Evolutionary conservation across 1,284 basidiomycete genomes (phyloP).

Genomic region (Paramarasmius palmivorus): DNA sequence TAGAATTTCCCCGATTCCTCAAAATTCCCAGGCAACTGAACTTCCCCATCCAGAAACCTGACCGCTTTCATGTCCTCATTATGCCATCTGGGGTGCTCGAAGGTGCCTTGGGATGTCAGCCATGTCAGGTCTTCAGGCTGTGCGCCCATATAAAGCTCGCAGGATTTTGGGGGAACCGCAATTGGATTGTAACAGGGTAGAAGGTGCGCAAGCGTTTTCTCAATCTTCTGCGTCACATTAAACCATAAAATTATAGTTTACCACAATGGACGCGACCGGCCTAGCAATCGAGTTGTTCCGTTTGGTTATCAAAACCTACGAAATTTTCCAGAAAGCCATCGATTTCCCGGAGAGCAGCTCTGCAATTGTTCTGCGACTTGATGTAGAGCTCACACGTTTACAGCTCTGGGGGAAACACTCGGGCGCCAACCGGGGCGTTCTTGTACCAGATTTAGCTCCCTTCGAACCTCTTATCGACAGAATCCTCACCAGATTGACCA

Average conservation of each 20-base stretch:
- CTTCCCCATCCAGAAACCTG: too few relatives aligned
- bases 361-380: constrained; percentile 8
- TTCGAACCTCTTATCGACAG: constrained; percentile 6
- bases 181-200: too few relatives aligned
- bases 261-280: constrained; percentile 1
- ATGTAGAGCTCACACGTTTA: constrained; percentile 9
- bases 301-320: constrained; percentile 7
- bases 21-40: too few relatives aligned
- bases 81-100: too few relatives aligned
- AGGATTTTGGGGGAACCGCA: too few relatives aligned
- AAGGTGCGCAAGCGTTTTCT: too few relatives aligned
- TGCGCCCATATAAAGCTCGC: too few relatives aligned
- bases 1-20: too few relatives aligned
- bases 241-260: background rate
- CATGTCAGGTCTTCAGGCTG: too few relatives aligned
- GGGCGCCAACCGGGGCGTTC: constrained; percentile 1
- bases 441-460: background rate
- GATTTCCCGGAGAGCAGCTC: constrained; percentile 9
- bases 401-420: constrained; percentile 11
- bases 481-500: constrained; percentile 4
- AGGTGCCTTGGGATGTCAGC: too few relatives aligned
- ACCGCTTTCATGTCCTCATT: too few relatives aligned
- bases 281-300: constrained; percentile 2
- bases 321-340: constrained; percentile 7
- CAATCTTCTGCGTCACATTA: too few relatives aligned